Percentiles rank a stretch among this genome's conserved stretches.
Evolutionary conservation across 2,329 filamentous ascomycete species (phyloP).

Genomic region (Verticillium longisporum): DNA sequence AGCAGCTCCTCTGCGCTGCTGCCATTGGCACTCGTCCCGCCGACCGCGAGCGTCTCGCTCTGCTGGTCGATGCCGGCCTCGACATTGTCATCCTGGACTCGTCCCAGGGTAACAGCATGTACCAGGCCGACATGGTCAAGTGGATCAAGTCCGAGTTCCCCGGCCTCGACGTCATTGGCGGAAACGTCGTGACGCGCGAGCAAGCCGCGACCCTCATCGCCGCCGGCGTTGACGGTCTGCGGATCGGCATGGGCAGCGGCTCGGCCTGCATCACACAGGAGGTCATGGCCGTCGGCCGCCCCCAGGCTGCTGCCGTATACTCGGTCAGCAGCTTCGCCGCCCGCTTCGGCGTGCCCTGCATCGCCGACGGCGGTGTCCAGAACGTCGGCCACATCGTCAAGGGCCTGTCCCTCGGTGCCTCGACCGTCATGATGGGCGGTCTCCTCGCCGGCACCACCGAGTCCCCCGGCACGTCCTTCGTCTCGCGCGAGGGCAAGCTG

Average conservation of each 20-base stretch:
- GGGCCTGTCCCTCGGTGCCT: slow-evolving; percentile 88
- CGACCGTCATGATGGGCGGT: slow-evolving; percentile 99
- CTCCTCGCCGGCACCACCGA: slow-evolving; percentile 95
- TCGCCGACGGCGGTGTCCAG: slow-evolving; percentile 95
- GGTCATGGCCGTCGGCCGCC: slow-evolving; percentile 97
- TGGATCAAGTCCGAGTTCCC: slow-evolving; percentile 88
- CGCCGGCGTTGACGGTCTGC: slow-evolving; percentile 89
- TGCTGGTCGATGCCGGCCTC: slow-evolving; percentile 88
- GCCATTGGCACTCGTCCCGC: slow-evolving; percentile 92
- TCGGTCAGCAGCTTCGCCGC: slow-evolving; percentile 84
- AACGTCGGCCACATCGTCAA: slow-evolving; percentile 99
- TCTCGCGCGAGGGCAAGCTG: slow-evolving; percentile 92
- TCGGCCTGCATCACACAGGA: slow-evolving; percentile 99
- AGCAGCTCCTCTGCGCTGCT: slow-evolving; percentile 93
- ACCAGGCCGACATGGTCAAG: slow-evolving; percentile 97
- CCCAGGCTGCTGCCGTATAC: slow-evolving; percentile 89
- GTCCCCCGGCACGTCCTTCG: slow-evolving; percentile 93
- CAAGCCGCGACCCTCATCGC: slow-evolving; percentile 90
- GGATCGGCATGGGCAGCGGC: slow-evolving; percentile 98
- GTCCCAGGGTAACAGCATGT: slow-evolving; percentile 97
- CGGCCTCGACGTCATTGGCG: slow-evolving; percentile 86
- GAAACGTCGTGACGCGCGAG: slow-evolving; percentile 96
- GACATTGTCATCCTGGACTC: slow-evolving; percentile 95
- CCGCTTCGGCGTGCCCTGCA: slow-evolving; percentile 92
- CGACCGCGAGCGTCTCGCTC: slow-evolving; percentile 79